phyloP scores from a whole-genome alignment of 441 rosid species.

The Jatropha podagrica region DNA sequence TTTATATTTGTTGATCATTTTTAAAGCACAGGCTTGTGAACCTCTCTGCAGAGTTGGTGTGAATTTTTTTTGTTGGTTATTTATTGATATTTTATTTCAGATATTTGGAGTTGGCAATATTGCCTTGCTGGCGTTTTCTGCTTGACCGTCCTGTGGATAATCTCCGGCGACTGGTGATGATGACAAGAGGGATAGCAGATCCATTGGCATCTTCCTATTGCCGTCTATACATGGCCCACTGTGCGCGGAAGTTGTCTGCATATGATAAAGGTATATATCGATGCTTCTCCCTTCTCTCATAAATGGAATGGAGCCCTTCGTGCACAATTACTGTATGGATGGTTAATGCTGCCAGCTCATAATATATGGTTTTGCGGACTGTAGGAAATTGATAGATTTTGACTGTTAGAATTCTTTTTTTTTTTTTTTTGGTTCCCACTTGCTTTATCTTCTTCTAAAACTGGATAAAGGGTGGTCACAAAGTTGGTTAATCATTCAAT shows the following conservation, averaged over 20 bases:
- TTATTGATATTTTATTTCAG: slow-evolving; percentile 37
- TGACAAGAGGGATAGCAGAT: slow-evolving; percentile 89
- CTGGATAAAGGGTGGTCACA: neutral
- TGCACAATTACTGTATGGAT: slow-evolving; percentile 1
- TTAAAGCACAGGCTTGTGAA: neutral
- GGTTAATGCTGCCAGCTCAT: slow-evolving; percentile 5
- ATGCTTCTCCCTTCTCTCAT: slow-evolving; percentile 17
- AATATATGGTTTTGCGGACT: neutral
- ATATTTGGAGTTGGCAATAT: slow-evolving; percentile 83
- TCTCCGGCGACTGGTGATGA: slow-evolving; percentile 68
- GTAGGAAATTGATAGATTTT: neutral
- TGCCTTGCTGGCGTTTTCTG: slow-evolving; percentile 92
- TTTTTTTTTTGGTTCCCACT: neutral
- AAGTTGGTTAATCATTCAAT: neutral
- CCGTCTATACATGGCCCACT: slow-evolving; percentile 72
- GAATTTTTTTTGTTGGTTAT: slow-evolving; percentile 11
- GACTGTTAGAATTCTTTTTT: neutral
- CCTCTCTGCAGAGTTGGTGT: slow-evolving; percentile 8
- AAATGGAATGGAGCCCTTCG: neutral
- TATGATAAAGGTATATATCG: slow-evolving; percentile 49
- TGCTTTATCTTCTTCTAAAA: no score
- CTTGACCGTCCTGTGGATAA: slow-evolving; percentile 48
- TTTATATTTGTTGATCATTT: neutral
- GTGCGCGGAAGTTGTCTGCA: slow-evolving; percentile 61
- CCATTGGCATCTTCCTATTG: slow-evolving; percentile 84